Conservation (phyloP, 805 yeast genomes). For the Candida xyloterini region DNA sequence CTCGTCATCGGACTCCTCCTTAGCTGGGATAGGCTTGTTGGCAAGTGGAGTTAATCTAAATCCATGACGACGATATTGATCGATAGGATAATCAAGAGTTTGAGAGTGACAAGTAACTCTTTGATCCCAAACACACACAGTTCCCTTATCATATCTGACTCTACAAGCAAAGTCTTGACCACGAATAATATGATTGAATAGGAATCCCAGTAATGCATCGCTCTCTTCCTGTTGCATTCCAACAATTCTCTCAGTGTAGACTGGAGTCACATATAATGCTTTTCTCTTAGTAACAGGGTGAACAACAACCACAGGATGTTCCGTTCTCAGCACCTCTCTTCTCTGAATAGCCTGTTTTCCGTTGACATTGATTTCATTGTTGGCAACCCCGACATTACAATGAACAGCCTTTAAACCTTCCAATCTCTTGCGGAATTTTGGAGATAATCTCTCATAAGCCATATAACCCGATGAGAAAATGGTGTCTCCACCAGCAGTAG, state of each 20-base stretch:
- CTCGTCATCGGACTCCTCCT: slow-evolving; percentile 32
- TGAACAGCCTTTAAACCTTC: slow-evolving; percentile 66
- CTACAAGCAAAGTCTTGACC: slow-evolving; percentile 62
- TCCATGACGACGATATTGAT: slow-evolving; percentile 63
- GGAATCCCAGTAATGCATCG: slow-evolving; percentile 54
- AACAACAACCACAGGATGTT: slow-evolving; percentile 67
- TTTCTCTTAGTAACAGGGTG: slow-evolving; percentile 72
- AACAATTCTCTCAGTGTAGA: slow-evolving; percentile 63
- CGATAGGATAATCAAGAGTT: slow-evolving; percentile 64
- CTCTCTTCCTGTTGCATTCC: slow-evolving; percentile 75
- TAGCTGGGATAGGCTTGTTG: slow-evolving; percentile 52
- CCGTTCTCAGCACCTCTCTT: slow-evolving; percentile 56
- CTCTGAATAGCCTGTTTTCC: slow-evolving; percentile 58
- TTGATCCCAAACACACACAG: slow-evolving; percentile 79
- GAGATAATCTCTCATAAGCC: slow-evolving; percentile 69
- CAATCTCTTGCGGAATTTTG: slow-evolving; percentile 55
- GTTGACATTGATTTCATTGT: slow-evolving; percentile 49
- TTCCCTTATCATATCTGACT: slow-evolving; percentile 65
- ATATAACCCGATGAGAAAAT: slow-evolving; percentile 66
- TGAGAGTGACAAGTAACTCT: slow-evolving; percentile 69
- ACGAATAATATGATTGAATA: slow-evolving; percentile 49
- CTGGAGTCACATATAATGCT: slow-evolving; percentile 52
- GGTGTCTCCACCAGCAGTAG: slow-evolving; percentile 68
- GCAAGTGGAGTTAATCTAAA: slow-evolving; percentile 72
- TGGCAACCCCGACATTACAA: slow-evolving; percentile 70